phyloP scores from a whole-genome alignment of 2,329 filamentous ascomycete species.

The Clarireedia sp. region DNA sequence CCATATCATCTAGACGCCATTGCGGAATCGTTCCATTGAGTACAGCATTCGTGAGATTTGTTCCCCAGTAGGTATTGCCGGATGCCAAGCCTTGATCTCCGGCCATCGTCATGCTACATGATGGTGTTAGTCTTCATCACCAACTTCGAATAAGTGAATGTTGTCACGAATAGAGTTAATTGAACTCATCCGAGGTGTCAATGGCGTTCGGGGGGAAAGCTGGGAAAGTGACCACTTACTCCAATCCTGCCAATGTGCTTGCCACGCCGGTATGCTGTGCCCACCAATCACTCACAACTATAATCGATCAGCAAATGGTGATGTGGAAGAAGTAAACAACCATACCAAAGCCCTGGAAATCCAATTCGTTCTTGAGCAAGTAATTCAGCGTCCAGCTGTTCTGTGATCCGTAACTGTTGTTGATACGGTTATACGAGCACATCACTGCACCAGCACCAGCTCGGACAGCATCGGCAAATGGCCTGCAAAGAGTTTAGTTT shows the following conservation, averaged over 20 bases:
- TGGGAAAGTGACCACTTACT: conserved; percentile 28
- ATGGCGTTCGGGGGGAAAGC: not conserved
- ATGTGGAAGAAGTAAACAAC: conserved; percentile 38
- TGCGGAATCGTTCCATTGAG: conserved; percentile 83
- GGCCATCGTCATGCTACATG: conserved; percentile 73
- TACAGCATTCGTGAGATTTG: conserved; percentile 80
- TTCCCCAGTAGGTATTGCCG: conserved; percentile 59
- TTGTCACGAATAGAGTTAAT: conserved; percentile 23
- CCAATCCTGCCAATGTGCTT: conserved; percentile 25
- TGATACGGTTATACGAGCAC: conserved; percentile 78
- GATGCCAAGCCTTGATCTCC: conserved; percentile 72
- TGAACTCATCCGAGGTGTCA: too few relatives aligned
- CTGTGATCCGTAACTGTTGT: conserved; percentile 73
- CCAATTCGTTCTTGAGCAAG: conserved; percentile 69
- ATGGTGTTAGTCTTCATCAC: conserved; percentile 33
- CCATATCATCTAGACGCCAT: conserved; percentile 88
- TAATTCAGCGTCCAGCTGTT: conserved; percentile 71
- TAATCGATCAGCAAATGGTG: conserved; percentile 18
- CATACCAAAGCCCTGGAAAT: conserved; percentile 70
- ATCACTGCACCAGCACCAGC: conserved; percentile 75
- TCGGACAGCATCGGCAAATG: conserved; percentile 48
- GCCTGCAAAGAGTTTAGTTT: conserved; percentile 56
- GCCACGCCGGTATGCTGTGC: conserved; percentile 33
- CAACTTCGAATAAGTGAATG: too few relatives aligned
- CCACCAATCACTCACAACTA: conserved; percentile 71